These are phyloP conservation scores for Tolypocladium sp. DNA, from an alignment of 2,329 filamentous ascomycete species.

Conservation along the genomic window DNA sequence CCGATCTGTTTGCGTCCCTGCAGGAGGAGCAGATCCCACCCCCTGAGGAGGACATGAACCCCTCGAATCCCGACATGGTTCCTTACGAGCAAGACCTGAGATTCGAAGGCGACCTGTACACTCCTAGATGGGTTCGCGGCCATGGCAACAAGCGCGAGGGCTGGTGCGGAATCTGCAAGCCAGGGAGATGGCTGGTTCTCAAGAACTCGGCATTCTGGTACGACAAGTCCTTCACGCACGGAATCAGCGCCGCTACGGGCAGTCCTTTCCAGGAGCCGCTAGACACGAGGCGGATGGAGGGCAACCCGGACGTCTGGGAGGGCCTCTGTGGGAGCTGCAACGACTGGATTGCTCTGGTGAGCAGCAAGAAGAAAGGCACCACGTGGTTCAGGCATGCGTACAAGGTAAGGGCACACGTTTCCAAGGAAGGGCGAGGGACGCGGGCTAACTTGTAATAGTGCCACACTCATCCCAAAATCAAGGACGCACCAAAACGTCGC, in stretches of 20 bases:
- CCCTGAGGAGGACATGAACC: constrained; percentile 74
- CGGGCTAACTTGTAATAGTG: constrained; percentile 36
- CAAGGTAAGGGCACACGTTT: constrained; percentile 46
- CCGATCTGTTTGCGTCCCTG: constrained; percentile 67
- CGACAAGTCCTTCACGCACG: constrained; percentile 83
- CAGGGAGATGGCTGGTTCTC: constrained; percentile 74
- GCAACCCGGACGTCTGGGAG: constrained; percentile 75
- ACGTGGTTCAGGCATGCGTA: constrained; percentile 88
- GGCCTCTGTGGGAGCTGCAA: constrained; percentile 70
- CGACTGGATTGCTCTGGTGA: constrained; percentile 73
- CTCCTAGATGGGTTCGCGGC: constrained; percentile 73
- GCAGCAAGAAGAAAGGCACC: constrained; percentile 86
- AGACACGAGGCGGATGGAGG: constrained; percentile 66
- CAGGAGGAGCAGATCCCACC: constrained; percentile 66
- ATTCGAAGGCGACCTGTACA: constrained; percentile 76
- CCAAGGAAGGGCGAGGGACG: not conserved
- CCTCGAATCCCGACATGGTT: constrained; percentile 62
- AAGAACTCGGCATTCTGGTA: constrained; percentile 94
- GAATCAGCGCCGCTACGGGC: constrained; percentile 74
- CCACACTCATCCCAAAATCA: constrained; percentile 63
- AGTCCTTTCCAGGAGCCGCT: constrained; percentile 70
- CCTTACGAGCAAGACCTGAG: constrained; percentile 72
- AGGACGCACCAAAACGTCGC: constrained; percentile 59
- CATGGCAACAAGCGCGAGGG: constrained; percentile 83
- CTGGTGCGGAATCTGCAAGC: constrained; percentile 85